These are phyloP conservation scores for Taphrina betulina DNA, from an alignment of 1,139 yeast species.

Conservation along the genomic window DNA sequence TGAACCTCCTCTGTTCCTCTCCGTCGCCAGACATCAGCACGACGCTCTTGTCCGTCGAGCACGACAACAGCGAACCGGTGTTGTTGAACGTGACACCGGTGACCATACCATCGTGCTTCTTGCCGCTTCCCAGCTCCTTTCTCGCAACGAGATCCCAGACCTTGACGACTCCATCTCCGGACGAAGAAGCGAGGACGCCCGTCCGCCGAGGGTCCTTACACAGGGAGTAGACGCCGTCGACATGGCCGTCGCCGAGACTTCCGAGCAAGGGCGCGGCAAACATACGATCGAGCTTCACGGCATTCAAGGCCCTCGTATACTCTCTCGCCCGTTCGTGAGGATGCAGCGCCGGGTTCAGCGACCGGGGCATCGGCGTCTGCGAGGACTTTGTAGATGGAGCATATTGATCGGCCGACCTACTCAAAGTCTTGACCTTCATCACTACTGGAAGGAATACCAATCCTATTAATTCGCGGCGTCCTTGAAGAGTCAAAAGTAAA, in stretches of 20 bases:
- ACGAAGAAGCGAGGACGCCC: conserved; percentile 80
- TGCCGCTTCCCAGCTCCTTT: conserved; percentile 70
- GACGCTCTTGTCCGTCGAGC: conserved; percentile 88
- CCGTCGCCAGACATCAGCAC: conserved; percentile 65
- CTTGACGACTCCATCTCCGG: conserved; percentile 92
- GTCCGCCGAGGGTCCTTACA: conserved; percentile 74
- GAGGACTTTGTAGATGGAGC: conserved; percentile 41
- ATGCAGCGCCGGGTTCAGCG: conserved; percentile 89
- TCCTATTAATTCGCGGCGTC: too few species aligned
- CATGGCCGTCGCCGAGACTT: conserved; percentile 89
- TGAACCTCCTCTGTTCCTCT: conserved; percentile 60
- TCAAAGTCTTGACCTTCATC: conserved; percentile 33
- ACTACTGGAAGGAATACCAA: neutral
- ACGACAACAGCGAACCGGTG: conserved; percentile 64
- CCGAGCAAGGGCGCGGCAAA: conserved; percentile 96
- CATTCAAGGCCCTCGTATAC: conserved; percentile 89
- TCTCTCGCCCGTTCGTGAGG: conserved; percentile 97
- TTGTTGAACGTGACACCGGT: conserved; percentile 83
- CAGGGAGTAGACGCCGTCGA: conserved; percentile 90
- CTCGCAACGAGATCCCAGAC: conserved; percentile 84
- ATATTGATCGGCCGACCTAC: conserved; percentile 28
- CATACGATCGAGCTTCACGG: conserved; percentile 92
- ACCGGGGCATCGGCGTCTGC: conserved; percentile 85
- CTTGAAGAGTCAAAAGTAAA: too few species aligned
- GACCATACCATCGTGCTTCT: conserved; percentile 89